These are phyloP conservation scores for Rhizophora apiculata DNA, from an alignment of 345 rosid species.

Conservation along the genomic window DNA sequence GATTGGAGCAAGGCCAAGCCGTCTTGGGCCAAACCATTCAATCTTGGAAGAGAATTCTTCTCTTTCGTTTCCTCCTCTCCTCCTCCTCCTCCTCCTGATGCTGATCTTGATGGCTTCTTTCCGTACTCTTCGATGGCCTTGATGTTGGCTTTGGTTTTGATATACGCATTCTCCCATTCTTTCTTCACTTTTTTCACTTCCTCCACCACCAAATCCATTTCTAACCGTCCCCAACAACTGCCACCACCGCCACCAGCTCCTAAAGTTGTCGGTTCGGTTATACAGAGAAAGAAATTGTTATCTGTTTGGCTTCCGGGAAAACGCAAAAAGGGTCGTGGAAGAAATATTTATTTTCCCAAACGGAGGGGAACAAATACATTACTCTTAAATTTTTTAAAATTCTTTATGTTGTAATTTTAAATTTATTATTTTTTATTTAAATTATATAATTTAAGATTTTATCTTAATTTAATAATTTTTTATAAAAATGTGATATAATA, in stretches of 20 bases:
- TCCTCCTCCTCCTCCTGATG: constrained; percentile 29
- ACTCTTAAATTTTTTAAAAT: no score
- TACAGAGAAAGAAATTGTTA: no score
- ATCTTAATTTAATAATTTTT: no score
- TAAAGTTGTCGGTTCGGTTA: no score
- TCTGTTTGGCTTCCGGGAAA: no score
- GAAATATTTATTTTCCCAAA: no score
- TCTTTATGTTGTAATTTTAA: no score
- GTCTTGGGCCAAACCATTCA: constrained; percentile 55
- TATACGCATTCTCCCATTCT: constrained; percentile 73
- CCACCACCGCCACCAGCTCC: background rate
- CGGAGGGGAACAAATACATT: no score
- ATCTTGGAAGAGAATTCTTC: constrained; percentile 66
- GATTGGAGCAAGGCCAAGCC: constrained; percentile 62
- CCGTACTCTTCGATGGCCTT: constrained; percentile 63
- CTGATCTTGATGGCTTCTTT: constrained; percentile 9
- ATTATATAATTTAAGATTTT: no score
- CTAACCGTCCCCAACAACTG: background rate
- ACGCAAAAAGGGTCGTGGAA: no score
- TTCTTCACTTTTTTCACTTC: constrained; percentile 83
- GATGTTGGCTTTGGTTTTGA: constrained; percentile 48
- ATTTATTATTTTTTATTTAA: no score
- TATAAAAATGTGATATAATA: no score
- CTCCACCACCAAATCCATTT: constrained; percentile 78
- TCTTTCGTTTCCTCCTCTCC: constrained; percentile 21